Evolutionary conservation across 306 rosid species (phyloP), one percentile per base, ranked within the genome.

Genomic region (Astragalus membranaceus): DNA sequence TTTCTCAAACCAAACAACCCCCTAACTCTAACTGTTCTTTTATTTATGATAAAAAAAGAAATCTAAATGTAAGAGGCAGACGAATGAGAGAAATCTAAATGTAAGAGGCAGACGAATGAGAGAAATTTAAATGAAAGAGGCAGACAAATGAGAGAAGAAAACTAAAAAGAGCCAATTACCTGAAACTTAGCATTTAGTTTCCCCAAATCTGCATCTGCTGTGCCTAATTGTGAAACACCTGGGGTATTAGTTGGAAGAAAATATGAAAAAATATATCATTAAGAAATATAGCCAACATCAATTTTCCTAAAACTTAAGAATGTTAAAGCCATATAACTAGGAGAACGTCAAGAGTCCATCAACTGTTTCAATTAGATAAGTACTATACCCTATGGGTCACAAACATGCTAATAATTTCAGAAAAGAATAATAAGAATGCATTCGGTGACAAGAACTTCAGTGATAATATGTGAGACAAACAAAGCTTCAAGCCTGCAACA

Each of bases 151-250:
- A 33, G 17, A 70, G 26, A 46, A 12, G 51, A 62, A 67, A 39
- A 36, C 33, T 49, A 76, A 73, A 79, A 42, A 64, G 54, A 69
- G 62, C 35, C 70, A 63, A 50, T 53, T 87, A 94, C 98, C 98
- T 90, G 92, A 71, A 86, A 43, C 32, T 78, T 83, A 55, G 90
- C 87, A 88, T 75, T 84, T 69, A 82, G 64, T 74, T 84, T 81
- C 69, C 83, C 90, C 66, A 79, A 75, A 84, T 83, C 89, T 73
- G 83, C 84, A 77, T 87, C 85, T 50, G 76, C 59, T 53, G 80
- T 79, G 67, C 86, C 87, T 58, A 77, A 73, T 56, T 63, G 78
- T 64, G 80, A 85, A 51, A 73, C 69, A 78, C 81, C 86, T 79
- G 78, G 78, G n/a, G 67, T 16, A 74, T 57, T 58, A 67, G 53